Evolutionary conservation across 495 filamentous ascomycete species (phyloP), one percentile per base, ranked within the genome.

Genomic region (Aspergillus diversus): DNA sequence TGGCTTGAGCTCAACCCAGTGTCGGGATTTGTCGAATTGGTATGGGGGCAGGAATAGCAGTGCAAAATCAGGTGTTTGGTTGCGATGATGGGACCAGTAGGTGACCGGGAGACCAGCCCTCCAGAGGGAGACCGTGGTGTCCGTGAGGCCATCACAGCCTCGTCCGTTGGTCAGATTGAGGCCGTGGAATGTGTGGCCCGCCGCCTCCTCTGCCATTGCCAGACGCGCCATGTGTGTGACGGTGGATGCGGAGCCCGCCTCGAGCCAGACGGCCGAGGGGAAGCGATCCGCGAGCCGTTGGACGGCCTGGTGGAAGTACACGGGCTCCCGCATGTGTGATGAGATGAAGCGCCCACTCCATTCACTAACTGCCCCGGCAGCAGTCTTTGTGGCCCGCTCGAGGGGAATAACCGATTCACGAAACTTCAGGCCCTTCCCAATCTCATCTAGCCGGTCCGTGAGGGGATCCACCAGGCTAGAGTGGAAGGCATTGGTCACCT

Each of bases 401-500:
- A 80, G 9, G 4, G 57, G 69, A 50, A 78, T 74, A 0, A 6
- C 46, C 54, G 76, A 64, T 69, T 69, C 34, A 55, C 73, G 59
- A 69, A 79, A 79, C 2, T 37, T 59, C 8, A 80, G 2, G 1
- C 55, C 55, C n/a, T 64, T 1, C 9, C 59, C 76, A 5, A 75
- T 9, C 2, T 67, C 33, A 7, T 71, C 63, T 3, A 84, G 66
- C 0, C 52, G 46, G 3, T 58, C 16, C 6, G 75, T 56, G 3
- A 84, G 51, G 6, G 70, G 68, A 4, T 84, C 81, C 0, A 77
- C 70, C 1, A 85, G 63, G 0, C 42, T 60, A 0, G 78, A 84
- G 59, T 86, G 84, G 61, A 83, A 87, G 3, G 75, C 83, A 66
- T 87, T 75, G 0, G 79, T 79, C 8, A 81, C 80, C 46, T 76